These are phyloP conservation scores for Fragilaria crotonensis DNA, from an alignment of 108 stramenopile species.

Conservation along the genomic window DNA sequence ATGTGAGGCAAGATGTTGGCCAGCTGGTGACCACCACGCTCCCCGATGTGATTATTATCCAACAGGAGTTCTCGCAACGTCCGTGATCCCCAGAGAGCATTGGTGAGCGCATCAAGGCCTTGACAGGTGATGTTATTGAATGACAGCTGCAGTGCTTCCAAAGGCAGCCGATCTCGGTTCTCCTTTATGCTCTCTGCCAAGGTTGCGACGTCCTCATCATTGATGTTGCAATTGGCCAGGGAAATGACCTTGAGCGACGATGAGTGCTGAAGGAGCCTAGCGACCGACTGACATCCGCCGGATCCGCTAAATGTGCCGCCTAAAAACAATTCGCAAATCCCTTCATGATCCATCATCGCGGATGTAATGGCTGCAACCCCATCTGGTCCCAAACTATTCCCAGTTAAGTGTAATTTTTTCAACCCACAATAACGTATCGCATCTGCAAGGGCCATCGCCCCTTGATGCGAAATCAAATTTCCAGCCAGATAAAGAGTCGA, in stretches of 20 bases:
- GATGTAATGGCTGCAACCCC: conserved; percentile 68
- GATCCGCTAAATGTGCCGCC: conserved; percentile 66
- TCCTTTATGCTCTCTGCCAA: conserved; percentile 56
- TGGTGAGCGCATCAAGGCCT: conserved; percentile 66
- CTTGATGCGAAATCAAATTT: conserved; percentile 58
- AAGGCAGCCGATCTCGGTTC: conserved; percentile 48
- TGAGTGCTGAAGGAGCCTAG: conserved; percentile 48
- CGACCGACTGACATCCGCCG: conserved; percentile 58
- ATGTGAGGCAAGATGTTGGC: conserved; percentile 55
- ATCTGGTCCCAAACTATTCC: conserved; percentile 58
- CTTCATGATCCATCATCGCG: conserved; percentile 65
- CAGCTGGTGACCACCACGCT: conserved; percentile 68
- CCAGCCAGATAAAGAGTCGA: conserved; percentile 72
- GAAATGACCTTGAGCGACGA: conserved; percentile 54
- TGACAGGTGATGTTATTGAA: conserved; percentile 73
- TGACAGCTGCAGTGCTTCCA: conserved; percentile 68
- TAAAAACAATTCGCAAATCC: conserved; percentile 70
- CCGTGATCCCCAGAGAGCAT: conserved; percentile 74
- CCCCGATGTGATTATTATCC: conserved; percentile 81
- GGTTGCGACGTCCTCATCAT: conserved; percentile 48
- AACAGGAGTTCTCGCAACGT: conserved; percentile 66
- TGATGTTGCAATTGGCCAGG: conserved; percentile 64
- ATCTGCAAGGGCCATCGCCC: conserved; percentile 61
- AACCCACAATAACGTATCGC: conserved; percentile 49
- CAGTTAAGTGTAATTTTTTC: conserved; percentile 66